Base-by-base conservation (phyloP, 169 alveolate species). In the Cyclospora cayetanensis region DNA sequence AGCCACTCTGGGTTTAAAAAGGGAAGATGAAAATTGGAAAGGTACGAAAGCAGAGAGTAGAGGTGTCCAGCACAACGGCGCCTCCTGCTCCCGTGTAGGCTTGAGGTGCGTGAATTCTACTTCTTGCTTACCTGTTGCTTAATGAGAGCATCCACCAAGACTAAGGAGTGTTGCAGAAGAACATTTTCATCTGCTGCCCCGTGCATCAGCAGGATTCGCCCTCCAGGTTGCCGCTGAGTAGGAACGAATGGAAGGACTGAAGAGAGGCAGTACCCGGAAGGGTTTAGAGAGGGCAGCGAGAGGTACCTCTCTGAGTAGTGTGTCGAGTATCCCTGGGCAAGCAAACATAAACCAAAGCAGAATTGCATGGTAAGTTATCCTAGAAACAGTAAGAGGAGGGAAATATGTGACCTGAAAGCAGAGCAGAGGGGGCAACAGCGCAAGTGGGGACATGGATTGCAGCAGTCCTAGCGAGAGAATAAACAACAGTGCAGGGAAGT, bases 141-240 rank as follows among this genome's bases (percentile, higher is more conserved):
- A 4, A 86, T 66, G 55, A 86, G 60, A 25, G 65, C 79, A 18
- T 72, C 88, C 18, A 50, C 53, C 20, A 88, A 42, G 12, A 53
- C 77, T 2, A 72, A 68, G 12, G 84, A 60, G 66, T 88, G 92
- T 66, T 72, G 87, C 88, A 88, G 66, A 76, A 68, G 88, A 20
- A 88, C 92, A 37, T 88, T 88, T n/a, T 88, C 92, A 42, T 88
- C 92, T n/a, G 65, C 79, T 29, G 66, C 66, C 2, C 92, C 92
- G 34, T 88, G 92, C 35, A 88, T 15, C 31, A 88, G 88, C 77
- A 60, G 77, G 29, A 88, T 43, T 2, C 88, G 76, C 7, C 37
- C 63, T 39, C 4, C 63, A 5, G 43, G 60, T 15, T 46, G 60
- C 60, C 15, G 60, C 15, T 15, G 7, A 7, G n/a, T 46, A 11